phyloP scores from a whole-genome alignment of 768 basidiomycete species.

The Hysterangium stoloniferum region DNA sequence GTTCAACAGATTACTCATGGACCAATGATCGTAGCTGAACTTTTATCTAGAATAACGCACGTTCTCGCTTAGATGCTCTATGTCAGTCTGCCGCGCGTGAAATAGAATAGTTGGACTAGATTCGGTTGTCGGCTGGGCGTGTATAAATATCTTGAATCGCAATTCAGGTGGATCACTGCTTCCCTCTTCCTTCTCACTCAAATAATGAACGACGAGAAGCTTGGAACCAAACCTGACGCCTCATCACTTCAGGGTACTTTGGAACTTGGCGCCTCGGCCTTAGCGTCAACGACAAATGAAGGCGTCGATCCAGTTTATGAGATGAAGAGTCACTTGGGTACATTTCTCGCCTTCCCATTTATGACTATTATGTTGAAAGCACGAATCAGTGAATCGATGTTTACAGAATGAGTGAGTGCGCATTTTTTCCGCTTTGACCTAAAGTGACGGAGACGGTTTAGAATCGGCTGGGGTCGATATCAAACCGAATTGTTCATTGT shows the following conservation, averaged over 20 bases:
- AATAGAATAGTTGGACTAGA: no score
- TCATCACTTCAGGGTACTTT: background rate
- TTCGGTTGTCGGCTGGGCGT: no score
- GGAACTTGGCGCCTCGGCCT: no score
- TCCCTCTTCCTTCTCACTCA: background rate
- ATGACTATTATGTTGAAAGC: background rate
- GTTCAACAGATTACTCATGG: no score
- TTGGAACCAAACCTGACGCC: background rate
- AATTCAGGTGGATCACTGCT: no score
- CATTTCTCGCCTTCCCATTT: conserved; percentile 5
- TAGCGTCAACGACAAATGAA: conserved; percentile 11
- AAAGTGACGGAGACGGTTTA: conserved; percentile 12
- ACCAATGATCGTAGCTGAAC: no score
- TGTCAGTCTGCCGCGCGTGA: no score
- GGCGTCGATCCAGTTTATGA: conserved; percentile 27
- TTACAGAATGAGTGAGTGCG: conserved; percentile 32
- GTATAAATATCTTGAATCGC: no score
- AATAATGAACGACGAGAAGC: background rate
- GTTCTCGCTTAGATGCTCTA: no score
- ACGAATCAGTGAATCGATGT: conserved; percentile 34
- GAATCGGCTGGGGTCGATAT: conserved; percentile 44
- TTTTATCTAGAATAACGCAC: no score
- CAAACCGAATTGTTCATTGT: conserved; percentile 40
- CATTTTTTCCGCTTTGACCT: background rate
- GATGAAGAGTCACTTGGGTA: conserved; percentile 27